phyloP scores from a whole-genome alignment of 2,329 filamentous ascomycete genomes.

The Colletotrichum lentis region DNA sequence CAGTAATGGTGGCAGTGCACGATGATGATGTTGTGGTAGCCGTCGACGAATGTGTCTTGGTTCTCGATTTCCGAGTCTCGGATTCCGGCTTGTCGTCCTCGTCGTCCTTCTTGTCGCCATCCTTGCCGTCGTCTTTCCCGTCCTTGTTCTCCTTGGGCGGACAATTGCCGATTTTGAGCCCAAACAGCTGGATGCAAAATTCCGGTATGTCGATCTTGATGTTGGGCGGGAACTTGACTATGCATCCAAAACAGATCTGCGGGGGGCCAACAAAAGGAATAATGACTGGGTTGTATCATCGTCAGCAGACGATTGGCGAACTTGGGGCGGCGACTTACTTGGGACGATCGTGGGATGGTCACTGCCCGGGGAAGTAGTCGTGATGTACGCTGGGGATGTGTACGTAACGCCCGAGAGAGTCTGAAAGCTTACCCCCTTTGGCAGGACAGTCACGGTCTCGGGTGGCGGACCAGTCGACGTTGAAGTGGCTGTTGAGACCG shows the following conservation, averaged over 20 bases:
- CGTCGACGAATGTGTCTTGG: neutral
- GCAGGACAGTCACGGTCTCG: neutral
- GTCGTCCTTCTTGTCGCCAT: neutral
- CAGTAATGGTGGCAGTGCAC: neutral
- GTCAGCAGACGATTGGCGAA: neutral
- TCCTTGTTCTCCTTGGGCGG: neutral
- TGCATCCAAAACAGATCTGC: constrained; percentile 19
- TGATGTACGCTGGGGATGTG: constrained; percentile 17
- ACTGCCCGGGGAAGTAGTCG: constrained; percentile 17
- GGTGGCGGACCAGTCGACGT: neutral
- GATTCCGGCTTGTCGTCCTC: neutral
- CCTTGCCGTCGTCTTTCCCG: neutral
- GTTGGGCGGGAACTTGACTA: constrained; percentile 2
- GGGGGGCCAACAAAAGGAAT: constrained; percentile 12
- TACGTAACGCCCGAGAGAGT: neutral
- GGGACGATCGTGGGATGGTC: constrained; percentile 21
- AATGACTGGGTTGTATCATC: constrained; percentile 1
- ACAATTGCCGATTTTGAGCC: constrained; percentile 22
- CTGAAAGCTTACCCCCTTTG: neutral
- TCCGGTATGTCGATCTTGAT: constrained; percentile 13
- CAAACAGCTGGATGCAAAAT: constrained; percentile 21
- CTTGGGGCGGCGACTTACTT: neutral
- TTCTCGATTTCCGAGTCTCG: neutral
- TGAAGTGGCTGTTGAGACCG: too few species aligned
- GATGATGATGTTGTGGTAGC: neutral